Evolutionary conservation across 768 basidiomycete genomes (phyloP).

Genomic region (Rhizopogon roseolus): DNA sequence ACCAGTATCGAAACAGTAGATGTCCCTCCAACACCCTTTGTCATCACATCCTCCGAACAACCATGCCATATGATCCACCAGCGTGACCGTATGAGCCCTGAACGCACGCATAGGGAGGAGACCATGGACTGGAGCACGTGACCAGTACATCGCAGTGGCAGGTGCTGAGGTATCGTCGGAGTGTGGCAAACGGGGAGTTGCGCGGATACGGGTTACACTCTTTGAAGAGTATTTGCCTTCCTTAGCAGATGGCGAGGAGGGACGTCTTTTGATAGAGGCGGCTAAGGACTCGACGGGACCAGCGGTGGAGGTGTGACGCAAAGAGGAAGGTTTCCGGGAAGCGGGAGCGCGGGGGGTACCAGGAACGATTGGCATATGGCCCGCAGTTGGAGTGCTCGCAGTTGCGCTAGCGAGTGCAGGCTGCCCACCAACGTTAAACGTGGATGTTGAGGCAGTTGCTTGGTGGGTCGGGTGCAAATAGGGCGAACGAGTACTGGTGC

Average conservation of each 20-base stretch:
- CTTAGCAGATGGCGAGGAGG: slow-evolving; percentile 23
- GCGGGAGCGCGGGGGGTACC: slow-evolving; percentile 21
- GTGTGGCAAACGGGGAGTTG: slow-evolving; percentile 57
- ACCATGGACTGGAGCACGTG: slow-evolving; percentile 76
- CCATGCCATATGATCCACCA: slow-evolving; percentile 83
- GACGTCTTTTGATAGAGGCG: slow-evolving; percentile 20
- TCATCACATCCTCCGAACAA: slow-evolving; percentile 89
- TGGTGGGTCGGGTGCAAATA: slow-evolving; percentile 32
- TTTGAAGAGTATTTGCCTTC: slow-evolving; percentile 14
- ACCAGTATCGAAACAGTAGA: slow-evolving; percentile 87
- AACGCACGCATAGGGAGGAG: slow-evolving; percentile 59
- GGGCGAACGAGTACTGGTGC: slow-evolving; percentile 26
- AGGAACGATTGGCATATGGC: slow-evolving; percentile 5
- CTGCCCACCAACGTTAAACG: slow-evolving; percentile 28
- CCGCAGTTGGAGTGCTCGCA: neutral
- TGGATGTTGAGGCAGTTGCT: slow-evolving; percentile 30
- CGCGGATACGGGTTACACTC: slow-evolving; percentile 30
- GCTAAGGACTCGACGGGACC: slow-evolving; percentile 17
- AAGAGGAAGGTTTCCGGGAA: slow-evolving; percentile 26
- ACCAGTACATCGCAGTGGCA: slow-evolving; percentile 83
- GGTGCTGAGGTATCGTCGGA: slow-evolving; percentile 57
- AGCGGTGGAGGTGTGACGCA: slow-evolving; percentile 25
- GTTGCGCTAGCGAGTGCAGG: slow-evolving; percentile 1
- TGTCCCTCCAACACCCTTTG: slow-evolving; percentile 64
- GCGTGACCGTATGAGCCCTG: slow-evolving; percentile 79